Conservation (phyloP, 352 stramenopile species). For the Pythium sp. region DNA sequence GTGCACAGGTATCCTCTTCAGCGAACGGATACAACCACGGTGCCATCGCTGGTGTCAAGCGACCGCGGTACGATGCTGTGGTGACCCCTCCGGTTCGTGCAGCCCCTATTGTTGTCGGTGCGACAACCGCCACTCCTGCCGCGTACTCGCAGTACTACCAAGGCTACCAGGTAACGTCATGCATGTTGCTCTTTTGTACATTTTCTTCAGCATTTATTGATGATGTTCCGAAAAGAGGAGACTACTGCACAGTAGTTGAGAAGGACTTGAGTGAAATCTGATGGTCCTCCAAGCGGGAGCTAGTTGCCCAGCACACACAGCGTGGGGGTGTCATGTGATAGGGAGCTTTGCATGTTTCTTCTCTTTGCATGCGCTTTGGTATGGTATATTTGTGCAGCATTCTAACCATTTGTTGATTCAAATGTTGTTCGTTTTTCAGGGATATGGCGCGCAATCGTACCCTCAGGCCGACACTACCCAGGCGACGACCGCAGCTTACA, state of each 20-base stretch:
- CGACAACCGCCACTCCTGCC: constrained; percentile 24
- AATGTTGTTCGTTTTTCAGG: constrained; percentile 25
- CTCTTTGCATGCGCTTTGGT: constrained; percentile 3
- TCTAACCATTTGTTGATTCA: neutral
- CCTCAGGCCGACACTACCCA: constrained; percentile 27
- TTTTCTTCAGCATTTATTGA: constrained; percentile 16
- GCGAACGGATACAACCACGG: constrained; percentile 27
- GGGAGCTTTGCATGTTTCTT: constrained; percentile 13
- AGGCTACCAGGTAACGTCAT: constrained; percentile 68
- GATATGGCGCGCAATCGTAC: constrained; percentile 53
- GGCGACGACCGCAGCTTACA: constrained; percentile 28
- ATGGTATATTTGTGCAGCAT: too few relatives aligned
- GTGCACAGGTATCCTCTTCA: constrained; percentile 1
- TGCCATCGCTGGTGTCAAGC: constrained; percentile 47
- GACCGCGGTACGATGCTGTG: constrained; percentile 41
- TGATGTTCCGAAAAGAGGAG: constrained; percentile 14
- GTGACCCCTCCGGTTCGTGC: constrained; percentile 18
- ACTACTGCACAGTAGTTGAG: constrained; percentile 7
- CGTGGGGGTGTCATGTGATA: constrained; percentile 9
- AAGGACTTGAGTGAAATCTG: neutral
- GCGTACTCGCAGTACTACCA: constrained; percentile 68
- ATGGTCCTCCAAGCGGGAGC: neutral
- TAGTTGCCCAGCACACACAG: neutral
- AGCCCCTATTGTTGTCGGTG: constrained; percentile 17
- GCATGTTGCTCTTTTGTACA: constrained; percentile 20